Percentiles rank a stretch among this genome's conserved stretches.
Conservation (phyloP, 179 eudicot species). For the Amaranthus tricolor region DNA sequence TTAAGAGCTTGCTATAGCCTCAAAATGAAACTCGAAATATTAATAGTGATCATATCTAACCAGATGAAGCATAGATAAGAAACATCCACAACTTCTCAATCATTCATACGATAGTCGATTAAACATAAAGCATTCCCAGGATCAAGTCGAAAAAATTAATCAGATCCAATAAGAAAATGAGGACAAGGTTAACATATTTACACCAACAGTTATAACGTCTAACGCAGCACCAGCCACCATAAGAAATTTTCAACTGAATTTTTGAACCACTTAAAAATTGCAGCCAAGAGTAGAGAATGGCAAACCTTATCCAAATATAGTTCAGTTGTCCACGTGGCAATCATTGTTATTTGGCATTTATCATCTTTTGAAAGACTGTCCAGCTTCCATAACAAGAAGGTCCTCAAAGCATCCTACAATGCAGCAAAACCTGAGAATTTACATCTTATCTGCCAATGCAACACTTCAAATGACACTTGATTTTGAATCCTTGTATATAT, state of each 20-base stretch:
- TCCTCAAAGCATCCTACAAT: constrained; percentile 92
- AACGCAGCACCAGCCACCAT: neutral
- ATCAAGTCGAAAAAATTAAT: neutral
- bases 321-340: constrained; percentile 94
- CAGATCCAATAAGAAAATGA: neutral
- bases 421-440: constrained; percentile 9
- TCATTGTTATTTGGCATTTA: constrained; percentile 94
- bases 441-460: neutral
- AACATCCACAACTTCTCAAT: neutral
- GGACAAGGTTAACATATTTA: neutral
- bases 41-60: neutral
- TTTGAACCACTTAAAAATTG: constrained; percentile 5
- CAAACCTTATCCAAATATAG: constrained; percentile 90
- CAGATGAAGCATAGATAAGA: neutral
- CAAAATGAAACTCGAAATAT: neutral
- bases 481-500: too few species aligned
- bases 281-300: constrained; percentile 15
- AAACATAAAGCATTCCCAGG: neutral
- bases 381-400: constrained; percentile 82
- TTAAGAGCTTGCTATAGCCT: neutral
- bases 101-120: neutral
- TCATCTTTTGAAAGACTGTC: constrained; percentile 84
- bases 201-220: neutral
- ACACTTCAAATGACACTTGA: neutral
- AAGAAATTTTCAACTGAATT: neutral